These are phyloP conservation scores for Cucurbita maxima DNA, from an alignment of 306 rosid species.

Conservation along the genomic window DNA sequence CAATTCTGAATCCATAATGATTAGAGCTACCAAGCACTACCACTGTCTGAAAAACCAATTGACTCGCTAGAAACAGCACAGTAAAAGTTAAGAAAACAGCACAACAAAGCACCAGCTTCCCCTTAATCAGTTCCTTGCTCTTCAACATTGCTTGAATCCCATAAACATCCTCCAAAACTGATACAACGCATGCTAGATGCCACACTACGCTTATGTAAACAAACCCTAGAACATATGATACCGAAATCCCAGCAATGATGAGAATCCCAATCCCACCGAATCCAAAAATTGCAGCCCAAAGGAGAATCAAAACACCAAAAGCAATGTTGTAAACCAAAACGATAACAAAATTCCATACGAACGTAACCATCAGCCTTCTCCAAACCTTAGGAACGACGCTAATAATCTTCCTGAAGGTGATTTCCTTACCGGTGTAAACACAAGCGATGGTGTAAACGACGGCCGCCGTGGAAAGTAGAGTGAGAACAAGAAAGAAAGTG, in stretches of 20 bases:
- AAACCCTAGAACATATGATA: conserved; percentile 1
- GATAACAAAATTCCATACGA: conserved; percentile 4
- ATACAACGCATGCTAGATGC: conserved; percentile 13
- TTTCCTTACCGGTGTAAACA: not conserved
- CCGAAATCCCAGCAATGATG: not conserved
- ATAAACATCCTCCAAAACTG: conserved; percentile 12
- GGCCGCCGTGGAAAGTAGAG: conserved; percentile 7
- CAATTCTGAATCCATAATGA: not conserved
- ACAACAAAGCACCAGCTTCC: conserved; percentile 7
- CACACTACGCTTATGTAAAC: conserved; percentile 12
- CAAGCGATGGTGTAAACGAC: conserved; percentile 13
- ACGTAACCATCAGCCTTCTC: conserved; percentile 9
- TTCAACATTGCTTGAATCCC: conserved; percentile 14
- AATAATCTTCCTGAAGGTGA: conserved; percentile 6
- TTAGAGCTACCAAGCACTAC: not conserved
- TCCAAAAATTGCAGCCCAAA: not conserved
- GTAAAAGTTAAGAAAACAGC: conserved; percentile 1
- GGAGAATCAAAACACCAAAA: not conserved
- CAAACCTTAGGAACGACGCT: conserved; percentile 14
- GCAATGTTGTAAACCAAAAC: conserved; percentile 1
- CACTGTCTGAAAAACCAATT: not conserved
- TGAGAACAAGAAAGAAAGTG: conserved; percentile 9
- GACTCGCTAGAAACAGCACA: not conserved
- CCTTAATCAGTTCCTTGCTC: conserved; percentile 11
- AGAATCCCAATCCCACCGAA: not conserved